Percentiles rank a stretch among this genome's conserved stretches.
Conservation (phyloP, 495 filamentous ascomycete genomes). For the Neurospora tetrasperma region DNA sequence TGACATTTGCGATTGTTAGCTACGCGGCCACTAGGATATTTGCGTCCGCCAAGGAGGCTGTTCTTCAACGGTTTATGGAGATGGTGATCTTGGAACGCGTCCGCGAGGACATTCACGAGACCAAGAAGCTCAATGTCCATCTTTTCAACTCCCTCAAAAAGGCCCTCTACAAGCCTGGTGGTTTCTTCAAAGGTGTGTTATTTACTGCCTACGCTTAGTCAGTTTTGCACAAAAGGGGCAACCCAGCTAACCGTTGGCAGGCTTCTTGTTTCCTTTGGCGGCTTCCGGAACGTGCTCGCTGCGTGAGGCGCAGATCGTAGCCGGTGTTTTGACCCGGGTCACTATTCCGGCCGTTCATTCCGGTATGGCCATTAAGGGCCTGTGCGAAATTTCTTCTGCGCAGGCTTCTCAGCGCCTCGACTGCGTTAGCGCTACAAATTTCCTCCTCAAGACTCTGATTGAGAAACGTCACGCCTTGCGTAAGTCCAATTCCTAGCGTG, state of each 20-base stretch:
- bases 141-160: slow-evolving; percentile 89
- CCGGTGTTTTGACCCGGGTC: slow-evolving; percentile 68
- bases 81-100: slow-evolving; percentile 78
- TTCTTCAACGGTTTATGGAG: slow-evolving; percentile 71
- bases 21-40: slow-evolving; percentile 86
- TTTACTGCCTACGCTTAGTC: not conserved
- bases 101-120: slow-evolving; percentile 66
- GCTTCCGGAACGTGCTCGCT: slow-evolving; percentile 69
- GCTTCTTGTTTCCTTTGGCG: slow-evolving; percentile 79
- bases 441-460: slow-evolving; percentile 82
- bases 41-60: slow-evolving; percentile 63
- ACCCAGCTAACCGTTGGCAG: slow-evolving; percentile 2
- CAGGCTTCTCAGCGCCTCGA: slow-evolving; percentile 63
- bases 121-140: slow-evolving; percentile 89
- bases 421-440: slow-evolving; percentile 74
- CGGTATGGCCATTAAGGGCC: slow-evolving; percentile 76
- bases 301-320: slow-evolving; percentile 83
- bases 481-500: slow-evolving; percentile 3
- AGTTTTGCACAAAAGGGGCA: not conserved
- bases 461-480: slow-evolving; percentile 97
- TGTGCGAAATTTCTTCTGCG: slow-evolving; percentile 89
- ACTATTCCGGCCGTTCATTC: slow-evolving; percentile 81
- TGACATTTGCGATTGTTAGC: slow-evolving; percentile 34
- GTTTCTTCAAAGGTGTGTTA: slow-evolving; percentile 81
- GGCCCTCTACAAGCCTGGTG: slow-evolving; percentile 85